Conservation (phyloP, 2,329 filamentous ascomycete species). For the Penicillium sp. region DNA sequence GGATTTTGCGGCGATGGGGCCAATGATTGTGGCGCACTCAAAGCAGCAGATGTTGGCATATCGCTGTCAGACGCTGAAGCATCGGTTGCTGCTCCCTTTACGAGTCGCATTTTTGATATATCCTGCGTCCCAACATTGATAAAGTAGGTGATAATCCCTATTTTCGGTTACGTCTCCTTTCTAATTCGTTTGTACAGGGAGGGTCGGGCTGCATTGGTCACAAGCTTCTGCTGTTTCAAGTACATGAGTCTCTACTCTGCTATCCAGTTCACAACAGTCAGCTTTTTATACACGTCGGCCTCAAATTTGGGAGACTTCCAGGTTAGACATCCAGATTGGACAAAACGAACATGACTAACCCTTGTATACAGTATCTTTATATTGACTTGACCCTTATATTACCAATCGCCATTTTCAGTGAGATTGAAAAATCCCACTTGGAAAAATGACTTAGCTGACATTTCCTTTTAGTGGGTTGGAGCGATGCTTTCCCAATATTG, state of each 20-base stretch:
- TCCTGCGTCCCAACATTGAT: conserved; percentile 93
- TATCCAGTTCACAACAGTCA: conserved; percentile 98
- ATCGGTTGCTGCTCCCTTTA: conserved; percentile 96
- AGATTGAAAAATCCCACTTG: conserved; percentile 26
- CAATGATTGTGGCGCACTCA: conserved; percentile 94
- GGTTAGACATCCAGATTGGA: conserved; percentile 34
- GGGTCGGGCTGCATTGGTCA: conserved; percentile 91
- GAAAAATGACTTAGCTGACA: background rate
- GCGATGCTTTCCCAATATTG: conserved; percentile 72
- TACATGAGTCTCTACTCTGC: conserved; percentile 99
- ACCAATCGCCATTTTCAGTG: conserved; percentile 91
- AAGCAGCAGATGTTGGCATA: conserved; percentile 95
- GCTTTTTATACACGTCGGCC: conserved; percentile 88
- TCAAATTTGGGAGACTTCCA: conserved; percentile 97
- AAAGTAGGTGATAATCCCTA: conserved; percentile 45
- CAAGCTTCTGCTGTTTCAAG: conserved; percentile 98
- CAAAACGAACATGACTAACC: conserved; percentile 2
- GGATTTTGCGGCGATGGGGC: conserved; percentile 97
- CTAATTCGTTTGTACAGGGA: conserved; percentile 56
- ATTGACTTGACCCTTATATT: conserved; percentile 91
- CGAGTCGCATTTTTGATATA: conserved; percentile 92
- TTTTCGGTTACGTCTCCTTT: background rate
- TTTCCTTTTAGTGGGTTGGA: conserved; percentile 73
- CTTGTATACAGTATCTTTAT: conserved; percentile 66
- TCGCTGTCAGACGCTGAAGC: conserved; percentile 96